Evolutionary conservation across 495 filamentous ascomycete genomes (phyloP).

Genomic region (Paragyromitra xinjiangensis): DNA sequence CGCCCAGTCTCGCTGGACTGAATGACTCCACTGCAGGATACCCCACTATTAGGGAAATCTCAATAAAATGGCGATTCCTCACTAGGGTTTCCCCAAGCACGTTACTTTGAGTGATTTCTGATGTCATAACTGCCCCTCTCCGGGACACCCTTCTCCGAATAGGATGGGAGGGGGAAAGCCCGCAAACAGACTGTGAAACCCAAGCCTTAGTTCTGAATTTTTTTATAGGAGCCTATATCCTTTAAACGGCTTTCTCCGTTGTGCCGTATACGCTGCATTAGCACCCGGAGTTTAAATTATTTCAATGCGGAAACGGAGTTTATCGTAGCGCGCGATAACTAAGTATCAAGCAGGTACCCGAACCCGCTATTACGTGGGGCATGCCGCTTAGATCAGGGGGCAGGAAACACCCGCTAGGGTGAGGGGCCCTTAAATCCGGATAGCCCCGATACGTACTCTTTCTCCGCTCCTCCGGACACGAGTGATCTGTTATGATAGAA

Average conservation of each 20-base stretch:
- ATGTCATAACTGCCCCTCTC: not conserved
- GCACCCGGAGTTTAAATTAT: not conserved
- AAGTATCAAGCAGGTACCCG: not conserved
- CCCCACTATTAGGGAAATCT: not conserved
- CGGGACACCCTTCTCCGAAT: no score
- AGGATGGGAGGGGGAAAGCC: not conserved
- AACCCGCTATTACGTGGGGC: not conserved
- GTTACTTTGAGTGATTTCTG: constrained; percentile 18
- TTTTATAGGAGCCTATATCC: not conserved
- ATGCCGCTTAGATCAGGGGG: not conserved
- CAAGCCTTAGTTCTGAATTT: not conserved
- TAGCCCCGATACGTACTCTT: no score
- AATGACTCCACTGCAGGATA: not conserved
- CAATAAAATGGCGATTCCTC: constrained; percentile 3
- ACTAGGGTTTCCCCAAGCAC: not conserved
- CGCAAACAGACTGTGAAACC: not conserved
- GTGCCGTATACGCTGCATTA: not conserved
- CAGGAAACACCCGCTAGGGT: not conserved
- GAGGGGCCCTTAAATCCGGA: not conserved
- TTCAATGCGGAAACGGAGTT: not conserved
- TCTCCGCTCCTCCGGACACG: not conserved
- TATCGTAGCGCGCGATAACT: not conserved
- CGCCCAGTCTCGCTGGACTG: not conserved
- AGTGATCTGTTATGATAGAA: not conserved
- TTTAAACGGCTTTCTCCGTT: not conserved